A percentile compares a stretch with the other conserved stretches of the same genome.
These are phyloP conservation scores for Dipteronia sinensis DNA, from an alignment of 345 rosid species.

Conservation along the genomic window DNA sequence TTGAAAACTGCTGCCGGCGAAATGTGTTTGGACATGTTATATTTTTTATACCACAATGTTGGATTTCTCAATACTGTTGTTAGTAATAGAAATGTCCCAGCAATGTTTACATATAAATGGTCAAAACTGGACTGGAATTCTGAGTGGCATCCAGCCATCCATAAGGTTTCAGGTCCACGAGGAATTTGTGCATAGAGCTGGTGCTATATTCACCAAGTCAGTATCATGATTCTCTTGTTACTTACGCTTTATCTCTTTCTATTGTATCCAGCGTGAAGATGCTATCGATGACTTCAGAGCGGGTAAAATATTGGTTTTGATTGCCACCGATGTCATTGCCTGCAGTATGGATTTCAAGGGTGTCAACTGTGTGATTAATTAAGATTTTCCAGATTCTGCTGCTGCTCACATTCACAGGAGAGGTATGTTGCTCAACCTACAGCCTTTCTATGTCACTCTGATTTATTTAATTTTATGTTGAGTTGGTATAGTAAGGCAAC, in stretches of 20 bases:
- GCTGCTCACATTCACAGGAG: conserved; percentile 93
- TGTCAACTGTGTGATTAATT: conserved; percentile 86
- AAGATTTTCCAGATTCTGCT: conserved; percentile 89
- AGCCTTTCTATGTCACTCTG: neutral
- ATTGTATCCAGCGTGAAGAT: conserved; percentile 65
- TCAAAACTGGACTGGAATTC: neutral
- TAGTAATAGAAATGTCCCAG: neutral
- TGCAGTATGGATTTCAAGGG: conserved; percentile 99
- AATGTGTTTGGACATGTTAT: neutral
- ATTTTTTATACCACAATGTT: neutral
- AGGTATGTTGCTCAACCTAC: conserved; percentile 47
- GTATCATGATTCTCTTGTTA: neutral
- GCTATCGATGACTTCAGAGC: conserved; percentile 83
- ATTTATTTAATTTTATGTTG: neutral
- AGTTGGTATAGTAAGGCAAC: too few relatives aligned
- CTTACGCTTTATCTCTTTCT: conserved; percentile 7
- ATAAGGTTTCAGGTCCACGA: neutral
- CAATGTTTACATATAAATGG: too few relatives aligned
- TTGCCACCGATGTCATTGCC: conserved; percentile 94
- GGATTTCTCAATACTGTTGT: neutral
- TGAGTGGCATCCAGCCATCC: neutral
- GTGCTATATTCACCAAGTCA: neutral
- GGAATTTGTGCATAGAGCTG: neutral
- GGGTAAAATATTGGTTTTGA: conserved; percentile 88
- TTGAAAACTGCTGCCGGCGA: neutral